These are phyloP conservation scores for Leucogyrophana mollusca DNA, from an alignment of 768 basidiomycete species.

Conservation along the genomic window DNA sequence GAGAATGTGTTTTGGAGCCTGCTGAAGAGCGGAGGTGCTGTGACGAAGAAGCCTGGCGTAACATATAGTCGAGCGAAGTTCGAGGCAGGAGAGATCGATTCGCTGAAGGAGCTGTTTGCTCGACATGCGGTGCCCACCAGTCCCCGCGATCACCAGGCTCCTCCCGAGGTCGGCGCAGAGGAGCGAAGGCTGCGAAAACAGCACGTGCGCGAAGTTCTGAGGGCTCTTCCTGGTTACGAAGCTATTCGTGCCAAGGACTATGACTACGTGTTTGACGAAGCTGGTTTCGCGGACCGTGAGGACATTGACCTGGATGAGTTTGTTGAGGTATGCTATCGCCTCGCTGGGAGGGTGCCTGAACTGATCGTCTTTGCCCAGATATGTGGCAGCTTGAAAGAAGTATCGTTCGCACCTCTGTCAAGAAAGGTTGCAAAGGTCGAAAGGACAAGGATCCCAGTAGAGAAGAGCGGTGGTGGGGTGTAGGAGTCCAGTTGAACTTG, in stretches of 20 bases:
- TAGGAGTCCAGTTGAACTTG: conserved; percentile 7
- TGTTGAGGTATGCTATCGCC: conserved; percentile 57
- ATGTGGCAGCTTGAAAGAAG: conserved; percentile 72
- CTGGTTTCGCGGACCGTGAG: conserved; percentile 57
- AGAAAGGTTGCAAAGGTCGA: conserved; percentile 31
- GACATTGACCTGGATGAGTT: conserved; percentile 83
- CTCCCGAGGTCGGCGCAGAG: conserved; percentile 18
- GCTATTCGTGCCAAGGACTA: conserved; percentile 60
- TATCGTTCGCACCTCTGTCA: conserved; percentile 43
- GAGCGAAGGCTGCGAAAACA: conserved; percentile 26
- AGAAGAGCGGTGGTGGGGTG: conserved; percentile 30
- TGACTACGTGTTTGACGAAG: conserved; percentile 73
- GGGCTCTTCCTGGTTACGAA: conserved; percentile 56
- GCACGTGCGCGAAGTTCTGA: conserved; percentile 42
- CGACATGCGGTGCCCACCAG: neutral
- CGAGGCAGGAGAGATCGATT: conserved; percentile 48
- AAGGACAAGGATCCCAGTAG: conserved; percentile 48
- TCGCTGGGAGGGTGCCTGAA: neutral
- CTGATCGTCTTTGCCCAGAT: conserved; percentile 41
- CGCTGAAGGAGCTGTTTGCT: conserved; percentile 38
- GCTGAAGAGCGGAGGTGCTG: conserved; percentile 11
- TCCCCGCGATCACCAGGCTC: neutral
- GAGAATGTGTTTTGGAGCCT: conserved; percentile 11
- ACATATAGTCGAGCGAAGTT: conserved; percentile 53
- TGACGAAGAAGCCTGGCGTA: conserved; percentile 12